Evolutionary conservation across 495 filamentous ascomycete genomes (phyloP), one percentile per base, ranked within the genome.

Genomic region (Cercophora scortea): DNA sequence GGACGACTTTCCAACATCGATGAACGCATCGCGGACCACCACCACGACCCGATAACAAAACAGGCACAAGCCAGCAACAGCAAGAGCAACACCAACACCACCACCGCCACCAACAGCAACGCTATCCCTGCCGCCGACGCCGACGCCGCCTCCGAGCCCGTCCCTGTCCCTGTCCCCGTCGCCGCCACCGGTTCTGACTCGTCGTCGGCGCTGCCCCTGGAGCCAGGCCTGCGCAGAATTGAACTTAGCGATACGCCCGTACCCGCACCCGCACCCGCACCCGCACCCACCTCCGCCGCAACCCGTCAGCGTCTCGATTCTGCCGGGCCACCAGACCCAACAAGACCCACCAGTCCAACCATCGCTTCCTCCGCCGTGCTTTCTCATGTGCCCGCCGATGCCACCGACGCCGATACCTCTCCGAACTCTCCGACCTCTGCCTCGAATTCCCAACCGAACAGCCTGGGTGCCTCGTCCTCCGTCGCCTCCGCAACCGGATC

Each of bases 1-100:
- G 25, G 25, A 2, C 25, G 25, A 25, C 50, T 56, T 32, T 50
- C 51, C 43, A 51, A 50, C 50, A 52, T 55, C 49, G 50, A 48
- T 47, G 49, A 61, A 42, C 52, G 39, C 40, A 25, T 48, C 8
- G 15, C 39, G 19, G 45, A 51, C 47, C 17, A 44, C 47, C 17
- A 44, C 47, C 42, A 47, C 42, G 8, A n/a, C 9, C 17, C 42
- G 25, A 25, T 13, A 33, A 10, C 38, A 15, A 16, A 15, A 43
- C 39, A 51, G 32, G 16, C n/a, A 35, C 39, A 32, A 11, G 38
- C n/a, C 12, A 43, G 3, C 41, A 43, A 43, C 41, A 43, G 3
- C 41, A 43, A 17, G 8, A 43, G 12, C 41, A 43, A 6, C 40
- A 17, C n/a, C n/a, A 43, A 43, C 41, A 19, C 4, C 17, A 43